Evolutionary conservation across 1,284 basidiomycete species (phyloP).

Genomic region (Boletellus sp.): DNA sequence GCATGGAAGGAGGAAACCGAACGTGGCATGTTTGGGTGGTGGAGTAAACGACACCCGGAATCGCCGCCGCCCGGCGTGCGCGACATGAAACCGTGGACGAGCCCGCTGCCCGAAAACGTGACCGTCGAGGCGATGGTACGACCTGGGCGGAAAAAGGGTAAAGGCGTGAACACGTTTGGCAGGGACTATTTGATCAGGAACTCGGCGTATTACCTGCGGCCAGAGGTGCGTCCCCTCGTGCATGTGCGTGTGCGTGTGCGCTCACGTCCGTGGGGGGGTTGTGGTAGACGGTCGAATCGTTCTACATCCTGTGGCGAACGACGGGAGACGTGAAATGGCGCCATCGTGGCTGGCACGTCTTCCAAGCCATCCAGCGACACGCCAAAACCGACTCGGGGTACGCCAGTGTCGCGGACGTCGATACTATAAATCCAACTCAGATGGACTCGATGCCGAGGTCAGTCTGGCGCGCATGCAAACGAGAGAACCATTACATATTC

Average conservation of each 20-base stretch:
- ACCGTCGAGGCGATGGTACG: constrained; percentile 6
- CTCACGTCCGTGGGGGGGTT: not conserved
- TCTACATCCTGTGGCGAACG: constrained; percentile 68
- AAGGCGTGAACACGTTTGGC: constrained; percentile 5
- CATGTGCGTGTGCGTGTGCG: not conserved
- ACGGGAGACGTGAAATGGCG: constrained; percentile 70
- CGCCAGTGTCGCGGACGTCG: constrained; percentile 51
- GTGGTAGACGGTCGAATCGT: constrained; percentile 59
- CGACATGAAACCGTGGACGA: constrained; percentile 31
- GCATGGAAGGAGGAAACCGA: constrained; percentile 43
- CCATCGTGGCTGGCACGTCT: constrained; percentile 74
- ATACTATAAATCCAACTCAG: constrained; percentile 30
- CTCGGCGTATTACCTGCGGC: constrained; percentile 52
- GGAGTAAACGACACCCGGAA: constrained; percentile 6
- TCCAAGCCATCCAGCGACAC: constrained; percentile 63
- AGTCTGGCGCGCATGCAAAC: not conserved
- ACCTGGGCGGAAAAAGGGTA: constrained; percentile 3
- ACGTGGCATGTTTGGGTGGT: not conserved
- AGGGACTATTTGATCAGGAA: constrained; percentile 43
- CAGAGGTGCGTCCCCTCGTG: constrained; percentile 48
- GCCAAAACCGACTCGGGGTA: constrained; percentile 55
- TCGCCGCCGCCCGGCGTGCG: constrained; percentile 50
- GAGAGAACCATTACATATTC: not conserved
- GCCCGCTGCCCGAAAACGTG: constrained; percentile 4
- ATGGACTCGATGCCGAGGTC: constrained; percentile 10